A percentile compares a stretch with the other conserved stretches of the same genome.
These are phyloP conservation scores for Auriscalpium orientale DNA, from an alignment of 768 basidiomycete species.

Conservation along the genomic window DNA sequence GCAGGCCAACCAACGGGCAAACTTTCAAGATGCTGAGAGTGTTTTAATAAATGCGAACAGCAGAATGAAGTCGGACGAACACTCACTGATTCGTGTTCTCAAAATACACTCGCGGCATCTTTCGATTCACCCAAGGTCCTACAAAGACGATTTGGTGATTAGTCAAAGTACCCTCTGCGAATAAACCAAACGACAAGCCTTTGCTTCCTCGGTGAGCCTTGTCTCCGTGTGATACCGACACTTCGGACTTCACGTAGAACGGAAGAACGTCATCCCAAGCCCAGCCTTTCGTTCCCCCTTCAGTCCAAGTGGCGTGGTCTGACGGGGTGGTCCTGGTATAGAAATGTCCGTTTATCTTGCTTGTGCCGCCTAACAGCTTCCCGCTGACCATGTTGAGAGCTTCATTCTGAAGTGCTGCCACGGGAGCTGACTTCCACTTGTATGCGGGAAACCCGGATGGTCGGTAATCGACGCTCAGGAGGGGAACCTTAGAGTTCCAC, in stretches of 20 bases:
- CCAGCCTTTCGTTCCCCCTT: constrained; percentile 22
- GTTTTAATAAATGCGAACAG: not conserved
- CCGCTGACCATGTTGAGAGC: constrained; percentile 14
- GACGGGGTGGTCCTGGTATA: constrained; percentile 23
- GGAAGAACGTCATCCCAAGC: constrained; percentile 20
- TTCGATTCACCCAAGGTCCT: not conserved
- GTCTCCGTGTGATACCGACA: not conserved
- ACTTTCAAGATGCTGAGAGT: not conserved
- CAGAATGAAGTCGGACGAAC: too few species aligned
- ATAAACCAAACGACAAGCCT: too few species aligned
- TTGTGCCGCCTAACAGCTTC: constrained; percentile 24
- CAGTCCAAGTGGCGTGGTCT: constrained; percentile 25
- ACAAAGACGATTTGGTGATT: not conserved
- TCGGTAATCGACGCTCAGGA: constrained; percentile 21
- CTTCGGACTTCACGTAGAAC: constrained; percentile 22
- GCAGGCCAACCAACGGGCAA: not conserved
- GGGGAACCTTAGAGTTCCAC: constrained; percentile 27
- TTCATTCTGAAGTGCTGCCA: constrained; percentile 13
- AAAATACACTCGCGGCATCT: not conserved
- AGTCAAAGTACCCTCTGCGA: not conserved
- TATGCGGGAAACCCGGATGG: not conserved
- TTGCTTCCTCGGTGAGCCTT: too few species aligned
- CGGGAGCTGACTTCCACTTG: constrained; percentile 13
- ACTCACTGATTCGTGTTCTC: too few species aligned
- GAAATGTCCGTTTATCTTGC: constrained; percentile 23